phyloP scores from a whole-genome alignment of 2,329 filamentous ascomycete species.

The Colletotrichum shisoi region DNA sequence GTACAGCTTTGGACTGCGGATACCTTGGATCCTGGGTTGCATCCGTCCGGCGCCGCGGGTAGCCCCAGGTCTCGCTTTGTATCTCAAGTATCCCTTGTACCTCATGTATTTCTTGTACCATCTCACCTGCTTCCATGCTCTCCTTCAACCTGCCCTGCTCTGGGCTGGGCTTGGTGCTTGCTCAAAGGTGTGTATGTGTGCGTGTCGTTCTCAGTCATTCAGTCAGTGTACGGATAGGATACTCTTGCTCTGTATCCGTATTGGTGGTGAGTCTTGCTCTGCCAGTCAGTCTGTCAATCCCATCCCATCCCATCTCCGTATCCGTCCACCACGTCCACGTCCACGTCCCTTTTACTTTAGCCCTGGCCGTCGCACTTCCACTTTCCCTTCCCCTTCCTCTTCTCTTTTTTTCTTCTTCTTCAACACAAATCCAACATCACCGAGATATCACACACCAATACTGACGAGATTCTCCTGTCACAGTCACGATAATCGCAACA shows the following conservation, averaged over 20 bases:
- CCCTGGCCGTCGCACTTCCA: slow-evolving; percentile 39
- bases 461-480: slow-evolving; percentile 66
- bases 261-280: slow-evolving; percentile 1
- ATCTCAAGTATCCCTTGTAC: slow-evolving; percentile 28
- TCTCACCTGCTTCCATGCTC: background rate
- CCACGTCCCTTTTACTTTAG: slow-evolving; percentile 43
- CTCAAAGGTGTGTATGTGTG: slow-evolving; percentile 13
- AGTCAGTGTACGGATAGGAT: background rate
- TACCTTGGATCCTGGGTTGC: slow-evolving; percentile 30
- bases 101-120: background rate
- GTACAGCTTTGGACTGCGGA: slow-evolving; percentile 2
- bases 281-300: slow-evolving; percentile 29
- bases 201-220: slow-evolving; percentile 26
- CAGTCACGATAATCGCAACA: slow-evolving; percentile 65
- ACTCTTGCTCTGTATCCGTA: too few relatives aligned
- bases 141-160: background rate
- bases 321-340: slow-evolving; percentile 41
- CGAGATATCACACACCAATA: slow-evolving; percentile 53
- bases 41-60: slow-evolving; percentile 36
- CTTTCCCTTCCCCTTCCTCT: slow-evolving; percentile 50
- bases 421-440: slow-evolving; percentile 61
- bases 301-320: slow-evolving; percentile 39
- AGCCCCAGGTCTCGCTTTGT: slow-evolving; percentile 32
- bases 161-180: slow-evolving; percentile 8
- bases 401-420: slow-evolving; percentile 47